These are phyloP conservation scores for Arthrobotrys musiformis DNA, from an alignment of 2,329 filamentous ascomycete species.

Conservation along the genomic window DNA sequence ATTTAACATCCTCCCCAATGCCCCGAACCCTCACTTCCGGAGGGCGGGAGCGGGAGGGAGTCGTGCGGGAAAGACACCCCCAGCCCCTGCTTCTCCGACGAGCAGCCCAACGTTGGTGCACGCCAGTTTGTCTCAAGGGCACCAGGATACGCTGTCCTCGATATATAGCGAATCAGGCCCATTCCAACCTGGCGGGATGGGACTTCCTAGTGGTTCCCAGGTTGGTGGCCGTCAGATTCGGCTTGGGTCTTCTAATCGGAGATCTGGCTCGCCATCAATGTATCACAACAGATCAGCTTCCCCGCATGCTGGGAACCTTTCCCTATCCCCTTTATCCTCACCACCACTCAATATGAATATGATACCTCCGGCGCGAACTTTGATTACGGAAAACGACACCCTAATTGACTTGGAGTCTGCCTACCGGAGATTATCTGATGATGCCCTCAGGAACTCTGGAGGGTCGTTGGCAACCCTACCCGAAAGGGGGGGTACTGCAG, in stretches of 20 bases:
- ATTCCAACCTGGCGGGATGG: constrained; percentile 55
- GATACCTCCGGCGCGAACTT: constrained; percentile 61
- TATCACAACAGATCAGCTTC: constrained; percentile 62
- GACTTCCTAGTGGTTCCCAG: constrained; percentile 51
- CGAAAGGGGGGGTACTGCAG: constrained; percentile 66
- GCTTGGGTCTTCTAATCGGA: constrained; percentile 67
- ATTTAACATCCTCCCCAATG: constrained; percentile 69
- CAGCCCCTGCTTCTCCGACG: constrained; percentile 61
- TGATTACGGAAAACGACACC: constrained; percentile 71
- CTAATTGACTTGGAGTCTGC: constrained; percentile 75
- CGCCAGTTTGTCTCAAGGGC: constrained; percentile 28
- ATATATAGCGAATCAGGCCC: constrained; percentile 54
- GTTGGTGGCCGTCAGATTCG: constrained; percentile 60
- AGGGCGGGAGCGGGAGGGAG: constrained; percentile 19
- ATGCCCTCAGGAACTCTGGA: constrained; percentile 72
- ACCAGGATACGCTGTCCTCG: constrained; percentile 53
- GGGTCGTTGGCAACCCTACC: constrained; percentile 73
- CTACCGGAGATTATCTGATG: constrained; percentile 77
- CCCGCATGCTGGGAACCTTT: constrained; percentile 57
- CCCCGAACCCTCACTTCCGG: constrained; percentile 61
- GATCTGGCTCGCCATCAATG: constrained; percentile 64
- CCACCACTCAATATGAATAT: constrained; percentile 56
- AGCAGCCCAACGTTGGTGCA: constrained; percentile 45
- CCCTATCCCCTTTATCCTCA: constrained; percentile 60
- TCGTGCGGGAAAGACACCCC: constrained; percentile 59